Conservation (phyloP, 768 basidiomycete genomes). For the Boletus coccyginus region DNA sequence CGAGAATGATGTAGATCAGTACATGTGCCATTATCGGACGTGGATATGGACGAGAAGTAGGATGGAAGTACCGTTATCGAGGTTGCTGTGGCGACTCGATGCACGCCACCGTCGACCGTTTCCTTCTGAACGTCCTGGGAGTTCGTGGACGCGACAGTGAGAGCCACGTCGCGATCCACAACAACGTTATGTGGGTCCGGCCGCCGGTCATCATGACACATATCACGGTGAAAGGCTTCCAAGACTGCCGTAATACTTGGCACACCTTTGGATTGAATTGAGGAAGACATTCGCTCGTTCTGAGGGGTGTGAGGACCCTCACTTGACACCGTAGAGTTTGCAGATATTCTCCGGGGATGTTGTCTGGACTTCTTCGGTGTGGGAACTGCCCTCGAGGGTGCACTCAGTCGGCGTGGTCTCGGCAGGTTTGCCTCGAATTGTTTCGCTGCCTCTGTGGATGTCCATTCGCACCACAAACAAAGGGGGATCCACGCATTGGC, state of each 20-base stretch:
- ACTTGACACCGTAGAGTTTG: constrained; percentile 20
- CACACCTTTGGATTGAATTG: constrained; percentile 9
- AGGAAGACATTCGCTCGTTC: constrained; percentile 12
- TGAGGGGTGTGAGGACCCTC: constrained; percentile 22
- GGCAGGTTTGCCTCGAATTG: constrained; percentile 40
- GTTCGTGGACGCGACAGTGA: constrained; percentile 1
- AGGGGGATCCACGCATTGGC: constrained; percentile 46
- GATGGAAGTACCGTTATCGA: constrained; percentile 31
- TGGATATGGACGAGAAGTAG: constrained; percentile 11
- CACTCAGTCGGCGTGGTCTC: constrained; percentile 33
- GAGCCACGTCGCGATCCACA: neutral
- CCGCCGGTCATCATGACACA: constrained; percentile 13
- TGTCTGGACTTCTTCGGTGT: constrained; percentile 10
- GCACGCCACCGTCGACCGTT: constrained; percentile 15
- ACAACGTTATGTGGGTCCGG: constrained; percentile 14
- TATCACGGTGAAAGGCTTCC: constrained; percentile 21
- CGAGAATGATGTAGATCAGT: constrained; percentile 17
- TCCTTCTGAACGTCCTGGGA: constrained; percentile 15
- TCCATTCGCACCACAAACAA: constrained; percentile 52
- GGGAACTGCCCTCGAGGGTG: constrained; percentile 18
- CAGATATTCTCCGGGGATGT: constrained; percentile 17
- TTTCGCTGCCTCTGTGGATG: constrained; percentile 39
- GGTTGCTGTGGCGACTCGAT: constrained; percentile 26
- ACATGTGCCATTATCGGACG: constrained; percentile 13
- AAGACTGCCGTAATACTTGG: constrained; percentile 30